Conservation (phyloP, 1,284 basidiomycete genomes). For the Lentinula novae-zelandiae region DNA sequence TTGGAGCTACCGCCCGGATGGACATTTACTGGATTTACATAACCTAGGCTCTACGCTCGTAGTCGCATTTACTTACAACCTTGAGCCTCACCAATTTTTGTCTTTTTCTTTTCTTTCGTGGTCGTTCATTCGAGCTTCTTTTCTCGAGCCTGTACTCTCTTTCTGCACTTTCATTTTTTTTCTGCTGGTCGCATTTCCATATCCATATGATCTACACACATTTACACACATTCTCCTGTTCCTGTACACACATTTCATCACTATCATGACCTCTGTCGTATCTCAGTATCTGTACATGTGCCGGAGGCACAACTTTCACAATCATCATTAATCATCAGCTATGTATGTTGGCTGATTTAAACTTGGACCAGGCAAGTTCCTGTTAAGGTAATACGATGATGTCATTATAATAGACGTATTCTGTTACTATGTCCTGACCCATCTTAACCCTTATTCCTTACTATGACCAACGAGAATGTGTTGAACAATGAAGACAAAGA, state of each 20-base stretch:
- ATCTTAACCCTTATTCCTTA: background rate
- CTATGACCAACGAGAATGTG: background rate
- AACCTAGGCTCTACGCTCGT: slow-evolving; percentile 17
- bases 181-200: slow-evolving; percentile 11
- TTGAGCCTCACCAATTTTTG: background rate
- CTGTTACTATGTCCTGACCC: too few species aligned
- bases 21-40: slow-evolving; percentile 66
- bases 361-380: too few species aligned
- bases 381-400: background rate
- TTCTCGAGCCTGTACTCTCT: slow-evolving; percentile 5
- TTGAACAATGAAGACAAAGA: background rate
- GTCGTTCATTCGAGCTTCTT: slow-evolving; percentile 9
- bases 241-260: slow-evolving; percentile 13
- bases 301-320: too few species aligned
- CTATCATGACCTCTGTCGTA: slow-evolving; percentile 12
- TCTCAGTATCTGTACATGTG: too few species aligned
- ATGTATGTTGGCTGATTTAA: too few species aligned
- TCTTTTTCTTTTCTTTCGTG: background rate
- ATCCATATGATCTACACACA: slow-evolving; percentile 14
- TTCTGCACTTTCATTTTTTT: background rate
- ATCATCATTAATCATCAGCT: too few species aligned
- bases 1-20: slow-evolving; percentile 73
- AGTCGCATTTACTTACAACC: too few species aligned
- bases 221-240: slow-evolving; percentile 15
- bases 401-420: slow-evolving; percentile 3